phyloP scores from a whole-genome alignment of 305 asterid species.

The Fraxinus ornus region DNA sequence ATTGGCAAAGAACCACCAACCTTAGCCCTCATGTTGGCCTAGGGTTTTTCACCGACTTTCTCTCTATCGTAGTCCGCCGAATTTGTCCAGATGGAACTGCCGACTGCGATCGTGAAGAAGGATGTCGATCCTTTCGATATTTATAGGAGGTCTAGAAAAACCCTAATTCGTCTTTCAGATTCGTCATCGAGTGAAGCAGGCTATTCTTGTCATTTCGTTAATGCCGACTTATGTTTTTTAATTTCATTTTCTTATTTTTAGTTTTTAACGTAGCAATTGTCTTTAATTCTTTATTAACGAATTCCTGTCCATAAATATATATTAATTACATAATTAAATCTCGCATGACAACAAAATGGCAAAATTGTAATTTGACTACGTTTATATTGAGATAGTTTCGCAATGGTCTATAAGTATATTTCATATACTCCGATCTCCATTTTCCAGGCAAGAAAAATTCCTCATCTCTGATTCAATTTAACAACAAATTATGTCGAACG shows the following conservation, averaged over 20 bases:
- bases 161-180: conserved; percentile 14
- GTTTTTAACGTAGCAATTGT: too few relatives aligned
- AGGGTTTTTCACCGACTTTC: background rate
- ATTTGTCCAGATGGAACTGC: background rate
- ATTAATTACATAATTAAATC: too few relatives aligned
- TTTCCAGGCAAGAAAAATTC: background rate
- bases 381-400: too few relatives aligned
- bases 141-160: conserved; percentile 5
- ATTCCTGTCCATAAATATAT: too few relatives aligned
- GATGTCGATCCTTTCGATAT: background rate
- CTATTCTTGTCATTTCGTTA: background rate
- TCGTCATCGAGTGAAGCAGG: background rate
- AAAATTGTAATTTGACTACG: too few relatives aligned
- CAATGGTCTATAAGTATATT: background rate
- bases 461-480: background rate
- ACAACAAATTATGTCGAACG: conserved; percentile 38
- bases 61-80: background rate
- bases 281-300: too few relatives aligned
- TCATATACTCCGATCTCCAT: background rate
- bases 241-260: too few relatives aligned
- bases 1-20: background rate
- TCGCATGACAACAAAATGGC: too few relatives aligned
- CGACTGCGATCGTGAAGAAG: background rate
- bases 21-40: conserved; percentile 29
- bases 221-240: background rate